These are phyloP conservation scores for Naegleria fowleri DNA, from an alignment of 208 protist species.

Conservation along the genomic window DNA sequence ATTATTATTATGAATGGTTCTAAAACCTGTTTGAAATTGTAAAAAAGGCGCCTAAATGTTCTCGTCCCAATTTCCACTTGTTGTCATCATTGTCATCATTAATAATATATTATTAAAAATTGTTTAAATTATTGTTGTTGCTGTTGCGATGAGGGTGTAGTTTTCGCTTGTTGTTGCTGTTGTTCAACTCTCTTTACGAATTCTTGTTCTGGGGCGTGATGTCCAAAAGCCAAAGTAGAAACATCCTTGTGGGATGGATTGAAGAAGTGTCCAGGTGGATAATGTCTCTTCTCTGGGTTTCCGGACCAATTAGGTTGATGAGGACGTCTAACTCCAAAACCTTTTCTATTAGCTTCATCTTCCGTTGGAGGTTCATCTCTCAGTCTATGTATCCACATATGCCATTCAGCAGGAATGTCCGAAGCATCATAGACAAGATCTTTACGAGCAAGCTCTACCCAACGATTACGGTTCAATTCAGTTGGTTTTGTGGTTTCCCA, in stretches of 20 bases:
- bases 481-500: slow-evolving; percentile 18
- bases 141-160: too few species aligned
- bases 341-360: not conserved
- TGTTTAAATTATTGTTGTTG: too few species aligned
- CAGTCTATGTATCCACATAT: slow-evolving; percentile 26
- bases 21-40: too few species aligned
- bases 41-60: too few species aligned
- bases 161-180: too few species aligned
- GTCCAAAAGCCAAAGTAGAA: not conserved
- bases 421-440: slow-evolving; percentile 13
- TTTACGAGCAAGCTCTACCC: not conserved
- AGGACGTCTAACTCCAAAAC: not conserved
- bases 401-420: slow-evolving; percentile 25
- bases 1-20: too few species aligned
- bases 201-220: not conserved
- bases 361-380: slow-evolving; percentile 19
- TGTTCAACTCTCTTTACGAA: too few species aligned
- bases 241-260: slow-evolving; percentile 15
- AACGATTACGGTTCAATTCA: not conserved
- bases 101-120: too few species aligned
- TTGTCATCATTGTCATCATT: too few species aligned
- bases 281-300: not conserved
- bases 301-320: not conserved
- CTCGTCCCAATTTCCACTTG: too few species aligned
- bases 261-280: slow-evolving; percentile 24